Conservation (phyloP, 2,329 filamentous ascomycete species). For the Talaromyces sp. region DNA sequence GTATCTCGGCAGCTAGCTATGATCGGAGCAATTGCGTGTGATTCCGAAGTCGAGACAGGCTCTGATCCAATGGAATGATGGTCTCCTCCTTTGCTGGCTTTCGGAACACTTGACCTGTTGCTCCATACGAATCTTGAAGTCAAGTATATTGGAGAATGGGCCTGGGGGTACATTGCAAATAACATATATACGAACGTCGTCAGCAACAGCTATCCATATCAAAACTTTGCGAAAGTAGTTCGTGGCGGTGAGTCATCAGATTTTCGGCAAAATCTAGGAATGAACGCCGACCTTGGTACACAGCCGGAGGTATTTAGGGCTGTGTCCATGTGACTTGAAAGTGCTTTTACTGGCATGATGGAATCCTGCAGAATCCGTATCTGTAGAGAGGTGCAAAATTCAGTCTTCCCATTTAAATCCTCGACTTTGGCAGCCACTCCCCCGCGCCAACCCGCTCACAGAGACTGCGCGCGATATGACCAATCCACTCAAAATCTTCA, state of each 20-base stretch:
- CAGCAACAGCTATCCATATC: not conserved
- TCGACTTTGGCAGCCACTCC: slow-evolving; percentile 29
- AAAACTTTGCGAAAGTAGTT: not conserved
- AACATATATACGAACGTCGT: not conserved
- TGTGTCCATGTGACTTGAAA: not conserved
- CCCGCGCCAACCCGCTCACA: slow-evolving; percentile 53
- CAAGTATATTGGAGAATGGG: not conserved
- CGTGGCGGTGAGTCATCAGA: not conserved
- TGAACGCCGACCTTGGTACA: not conserved
- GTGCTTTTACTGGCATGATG: not conserved
- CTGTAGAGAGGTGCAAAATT: not conserved
- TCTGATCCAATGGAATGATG: not conserved
- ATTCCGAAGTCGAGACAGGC: not conserved
- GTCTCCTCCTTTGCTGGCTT: too few relatives aligned
- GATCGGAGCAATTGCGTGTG: not conserved
- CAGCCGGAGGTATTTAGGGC: not conserved
- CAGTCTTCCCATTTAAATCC: not conserved
- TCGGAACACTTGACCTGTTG: not conserved
- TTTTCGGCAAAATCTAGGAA: not conserved
- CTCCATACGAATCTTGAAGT: not conserved
- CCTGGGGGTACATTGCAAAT: not conserved
- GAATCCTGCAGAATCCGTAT: not conserved
- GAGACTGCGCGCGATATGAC: slow-evolving; percentile 56
- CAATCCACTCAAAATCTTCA: slow-evolving; percentile 73
- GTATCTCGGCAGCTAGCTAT: not conserved